Conservation (phyloP, 164 flowering plant species). For the Liquidambar formosana region DNA sequence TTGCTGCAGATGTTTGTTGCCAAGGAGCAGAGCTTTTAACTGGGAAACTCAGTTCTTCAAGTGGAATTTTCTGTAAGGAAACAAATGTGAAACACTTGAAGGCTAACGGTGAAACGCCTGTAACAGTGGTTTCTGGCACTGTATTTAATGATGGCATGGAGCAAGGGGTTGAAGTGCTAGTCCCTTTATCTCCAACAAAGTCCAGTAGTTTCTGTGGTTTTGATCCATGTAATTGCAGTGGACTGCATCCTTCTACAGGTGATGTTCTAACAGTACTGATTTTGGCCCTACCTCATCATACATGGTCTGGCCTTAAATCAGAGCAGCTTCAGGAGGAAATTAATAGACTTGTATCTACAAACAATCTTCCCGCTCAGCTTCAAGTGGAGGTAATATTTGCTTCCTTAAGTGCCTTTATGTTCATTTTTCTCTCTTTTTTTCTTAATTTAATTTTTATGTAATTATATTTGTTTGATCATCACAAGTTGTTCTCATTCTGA, state of each 20-base stretch:
- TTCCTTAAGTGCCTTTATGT: no score
- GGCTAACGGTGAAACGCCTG: conserved; percentile 47
- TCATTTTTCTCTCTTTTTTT: no score
- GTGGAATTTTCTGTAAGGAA: conserved; percentile 49
- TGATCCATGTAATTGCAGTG: conserved; percentile 31
- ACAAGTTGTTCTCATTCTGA: no score
- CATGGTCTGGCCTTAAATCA: conserved; percentile 80
- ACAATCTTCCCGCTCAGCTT: conserved; percentile 68
- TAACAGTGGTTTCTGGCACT: conserved; percentile 65
- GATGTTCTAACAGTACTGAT: conserved; percentile 79
- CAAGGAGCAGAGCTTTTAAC: conserved; percentile 79
- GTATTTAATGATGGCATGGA: conserved; percentile 51
- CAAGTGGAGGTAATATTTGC: conserved; percentile 74
- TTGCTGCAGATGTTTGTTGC: conserved; percentile 79
- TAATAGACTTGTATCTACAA: conserved; percentile 45
- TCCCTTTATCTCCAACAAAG: conserved; percentile 51
- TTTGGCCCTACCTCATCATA: conserved; percentile 72
- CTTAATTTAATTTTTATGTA: no score
- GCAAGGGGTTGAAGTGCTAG: conserved; percentile 71
- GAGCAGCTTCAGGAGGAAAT: conserved; percentile 51
- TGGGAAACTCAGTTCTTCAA: conserved; percentile 41
- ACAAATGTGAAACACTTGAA: conserved; percentile 58
- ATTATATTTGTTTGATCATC: no score
- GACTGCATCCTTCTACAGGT: conserved; percentile 58
- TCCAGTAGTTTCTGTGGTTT: conserved; percentile 30